These are phyloP conservation scores for Metarhizium sp. DNA, from an alignment of 2,329 filamentous ascomycete genomes.

Conservation along the genomic window DNA sequence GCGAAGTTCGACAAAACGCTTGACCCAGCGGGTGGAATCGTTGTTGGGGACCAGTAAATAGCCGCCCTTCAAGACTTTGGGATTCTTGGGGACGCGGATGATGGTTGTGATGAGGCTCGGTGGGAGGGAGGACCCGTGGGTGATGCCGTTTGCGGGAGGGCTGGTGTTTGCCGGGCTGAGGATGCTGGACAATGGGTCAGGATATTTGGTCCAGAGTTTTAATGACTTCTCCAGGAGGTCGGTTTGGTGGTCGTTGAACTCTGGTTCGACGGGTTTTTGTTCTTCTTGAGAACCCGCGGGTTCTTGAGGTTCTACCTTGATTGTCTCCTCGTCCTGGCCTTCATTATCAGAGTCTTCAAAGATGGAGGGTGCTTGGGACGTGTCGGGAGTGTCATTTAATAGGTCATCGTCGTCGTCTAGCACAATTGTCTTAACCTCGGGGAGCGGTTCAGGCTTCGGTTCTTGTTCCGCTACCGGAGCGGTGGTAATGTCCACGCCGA, in stretches of 20 bases:
- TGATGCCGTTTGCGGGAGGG: slow-evolving; percentile 56
- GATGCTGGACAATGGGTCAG: slow-evolving; percentile 45
- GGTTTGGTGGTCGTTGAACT: slow-evolving; percentile 37
- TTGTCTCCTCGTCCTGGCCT: slow-evolving; percentile 13
- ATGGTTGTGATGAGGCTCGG: slow-evolving; percentile 69
- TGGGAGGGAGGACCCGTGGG: slow-evolving; percentile 34
- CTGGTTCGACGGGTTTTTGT: slow-evolving; percentile 9
- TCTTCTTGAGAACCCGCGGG: slow-evolving; percentile 5
- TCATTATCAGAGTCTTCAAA: slow-evolving; percentile 18
- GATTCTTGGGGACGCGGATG: slow-evolving; percentile 71
- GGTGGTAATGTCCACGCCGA: slow-evolving; percentile 37
- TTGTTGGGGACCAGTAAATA: slow-evolving; percentile 80
- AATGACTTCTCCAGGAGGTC: slow-evolving; percentile 46
- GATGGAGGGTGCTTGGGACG: slow-evolving; percentile 32
- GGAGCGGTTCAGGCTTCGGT: slow-evolving; percentile 26
- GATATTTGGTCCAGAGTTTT: slow-evolving; percentile 54
- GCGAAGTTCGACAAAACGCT: slow-evolving; percentile 85
- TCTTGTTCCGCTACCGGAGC: slow-evolving; percentile 21
- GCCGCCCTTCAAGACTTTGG: slow-evolving; percentile 72
- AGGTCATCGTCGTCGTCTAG: slow-evolving; percentile 49
- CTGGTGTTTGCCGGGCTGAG: slow-evolving; percentile 54
- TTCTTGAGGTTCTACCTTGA: slow-evolving; percentile 11
- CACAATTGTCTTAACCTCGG: slow-evolving; percentile 30
- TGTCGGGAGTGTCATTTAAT: slow-evolving; percentile 47
- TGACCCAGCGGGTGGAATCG: slow-evolving; percentile 76